Base-by-base conservation (phyloP, 306 rosid genomes). In the Calophaca sinica region DNA sequence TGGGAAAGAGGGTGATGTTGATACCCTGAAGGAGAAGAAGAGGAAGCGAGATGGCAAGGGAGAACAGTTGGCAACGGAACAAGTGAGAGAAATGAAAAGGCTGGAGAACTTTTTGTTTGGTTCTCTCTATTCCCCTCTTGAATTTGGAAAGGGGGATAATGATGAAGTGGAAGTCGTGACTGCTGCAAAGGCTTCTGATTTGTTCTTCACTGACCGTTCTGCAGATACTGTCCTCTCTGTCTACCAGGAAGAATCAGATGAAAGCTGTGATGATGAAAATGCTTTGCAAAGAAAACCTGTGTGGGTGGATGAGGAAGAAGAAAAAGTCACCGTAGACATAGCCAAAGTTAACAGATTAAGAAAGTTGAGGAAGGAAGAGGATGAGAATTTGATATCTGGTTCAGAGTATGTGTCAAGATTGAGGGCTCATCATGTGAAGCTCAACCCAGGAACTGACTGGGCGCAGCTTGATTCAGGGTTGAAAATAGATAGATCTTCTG, bases 261-360 rank as follows among this genome's bases (percentile, higher is more conserved):
- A 54, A 70, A 82, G 41, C 12, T 8, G 79, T 60, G 35, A 53
- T 20, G 80, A 61, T 2, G 55, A 45, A 1, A 20, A 66, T 45
- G 61, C 75, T 54, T 75, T 55, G 81, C 71, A 51, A 68, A 88
- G 91, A 79, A 94, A 87, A 79, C 88, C 97, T 2, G 97, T 80
- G 4, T 94, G 97, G 98, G 86, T 76, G 54, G 98, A 91, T 57
- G 97, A 88, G 13, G 98, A 91, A 88, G 98, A 94, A 84, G 88
- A 86, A 72, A 82, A 63, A 36, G 60, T 87, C 63, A 67, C 78
- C 0, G 81, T 94, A 3, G 86, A 90, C 86, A 89, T 91, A 60
- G 85, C 90, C 57, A 83, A 48, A 35, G 93, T 89, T 67, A 87
- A 82, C 58, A 88, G 97, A 45, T 84, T 91, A 52, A 91, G 98